A percentile compares a stretch with the other conserved stretches of the same genome.
Conservation (phyloP, 2,329 filamentous ascomycete genomes). For the Kalaharituber pfeilii region DNA sequence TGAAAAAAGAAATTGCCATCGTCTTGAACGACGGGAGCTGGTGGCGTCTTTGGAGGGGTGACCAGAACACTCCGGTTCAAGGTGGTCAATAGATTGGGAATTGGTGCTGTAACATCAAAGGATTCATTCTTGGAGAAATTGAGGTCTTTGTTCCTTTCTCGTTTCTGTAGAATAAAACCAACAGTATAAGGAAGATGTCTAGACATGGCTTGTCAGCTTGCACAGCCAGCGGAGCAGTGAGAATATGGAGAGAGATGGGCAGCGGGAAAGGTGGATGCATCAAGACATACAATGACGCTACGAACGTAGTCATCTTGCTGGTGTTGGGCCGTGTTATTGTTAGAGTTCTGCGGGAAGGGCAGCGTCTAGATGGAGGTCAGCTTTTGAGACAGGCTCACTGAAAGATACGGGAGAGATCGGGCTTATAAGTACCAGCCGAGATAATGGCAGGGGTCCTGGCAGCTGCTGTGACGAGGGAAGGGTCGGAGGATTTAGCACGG, state of each 20-base stretch:
- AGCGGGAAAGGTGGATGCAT: constrained; percentile 9
- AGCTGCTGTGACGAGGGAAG: no score
- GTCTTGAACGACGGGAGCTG: constrained; percentile 24
- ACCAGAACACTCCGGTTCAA: constrained; percentile 24
- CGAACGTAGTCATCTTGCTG: constrained; percentile 35
- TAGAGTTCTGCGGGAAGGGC: neutral
- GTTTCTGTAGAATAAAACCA: constrained; percentile 45
- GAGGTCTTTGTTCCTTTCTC: neutral
- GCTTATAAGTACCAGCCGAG: neutral
- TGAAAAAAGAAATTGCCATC: constrained; percentile 33
- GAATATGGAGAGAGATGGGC: constrained; percentile 23
- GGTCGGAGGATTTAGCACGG: constrained; percentile 22
- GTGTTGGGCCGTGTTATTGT: neutral
- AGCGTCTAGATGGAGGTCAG: neutral
- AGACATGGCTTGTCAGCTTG: neutral
- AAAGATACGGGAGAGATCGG: constrained; percentile 10
- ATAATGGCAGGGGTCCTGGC: constrained; percentile 22
- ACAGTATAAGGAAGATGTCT: constrained; percentile 88
- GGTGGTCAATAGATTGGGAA: constrained; percentile 17
- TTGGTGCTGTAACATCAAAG: constrained; percentile 7
- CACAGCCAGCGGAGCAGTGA: constrained; percentile 2
- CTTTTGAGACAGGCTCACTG: constrained; percentile 8
- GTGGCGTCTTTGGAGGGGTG: constrained; percentile 31
- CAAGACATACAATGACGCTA: constrained; percentile 34
- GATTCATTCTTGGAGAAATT: constrained; percentile 20